Evolutionary conservation across 352 stramenopile species (phyloP).

Genomic region (Phytophthora nicotianae): DNA sequence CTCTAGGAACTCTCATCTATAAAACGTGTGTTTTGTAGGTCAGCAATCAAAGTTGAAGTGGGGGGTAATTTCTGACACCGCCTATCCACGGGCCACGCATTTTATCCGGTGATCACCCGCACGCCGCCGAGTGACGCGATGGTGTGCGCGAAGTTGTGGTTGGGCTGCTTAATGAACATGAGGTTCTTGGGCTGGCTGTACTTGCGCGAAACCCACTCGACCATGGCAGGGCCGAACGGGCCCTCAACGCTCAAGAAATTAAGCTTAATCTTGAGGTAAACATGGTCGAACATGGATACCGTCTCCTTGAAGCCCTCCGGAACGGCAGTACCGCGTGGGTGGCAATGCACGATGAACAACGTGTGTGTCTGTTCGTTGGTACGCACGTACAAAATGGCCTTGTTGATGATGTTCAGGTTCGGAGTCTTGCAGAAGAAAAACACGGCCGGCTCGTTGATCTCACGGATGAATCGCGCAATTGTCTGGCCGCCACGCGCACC

Average conservation of each 20-base stretch:
- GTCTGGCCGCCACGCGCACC: conserved; percentile 84
- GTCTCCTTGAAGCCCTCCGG: conserved; percentile 85
- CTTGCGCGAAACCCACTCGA: conserved; percentile 92
- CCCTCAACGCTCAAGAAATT: conserved; percentile 91
- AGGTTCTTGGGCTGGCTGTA: conserved; percentile 94
- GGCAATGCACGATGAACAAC: conserved; percentile 92
- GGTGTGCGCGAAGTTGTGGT: conserved; percentile 93
- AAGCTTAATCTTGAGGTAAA: conserved; percentile 96
- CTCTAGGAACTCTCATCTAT: neutral
- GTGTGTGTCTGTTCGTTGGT: conserved; percentile 93
- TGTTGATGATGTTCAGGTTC: conserved; percentile 95
- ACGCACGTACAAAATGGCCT: conserved; percentile 95
- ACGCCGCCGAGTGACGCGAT: conserved; percentile 91
- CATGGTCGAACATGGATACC: conserved; percentile 91
- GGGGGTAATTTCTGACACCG: conserved; percentile 9
- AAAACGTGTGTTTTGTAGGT: conserved; percentile 4
- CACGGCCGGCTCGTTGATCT: conserved; percentile 90
- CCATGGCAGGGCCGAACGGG: conserved; percentile 86
- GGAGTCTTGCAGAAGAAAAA: conserved; percentile 95
- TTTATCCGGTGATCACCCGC: conserved; percentile 92
- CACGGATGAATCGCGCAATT: conserved; percentile 81
- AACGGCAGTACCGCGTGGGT: conserved; percentile 59
- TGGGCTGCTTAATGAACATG: conserved; percentile 97
- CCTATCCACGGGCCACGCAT: neutral
- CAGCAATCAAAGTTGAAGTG: conserved; percentile 17